Evolutionary conservation across 495 filamentous ascomycete genomes (phyloP).

Genomic region (Staphylotrichum longicolle): DNA sequence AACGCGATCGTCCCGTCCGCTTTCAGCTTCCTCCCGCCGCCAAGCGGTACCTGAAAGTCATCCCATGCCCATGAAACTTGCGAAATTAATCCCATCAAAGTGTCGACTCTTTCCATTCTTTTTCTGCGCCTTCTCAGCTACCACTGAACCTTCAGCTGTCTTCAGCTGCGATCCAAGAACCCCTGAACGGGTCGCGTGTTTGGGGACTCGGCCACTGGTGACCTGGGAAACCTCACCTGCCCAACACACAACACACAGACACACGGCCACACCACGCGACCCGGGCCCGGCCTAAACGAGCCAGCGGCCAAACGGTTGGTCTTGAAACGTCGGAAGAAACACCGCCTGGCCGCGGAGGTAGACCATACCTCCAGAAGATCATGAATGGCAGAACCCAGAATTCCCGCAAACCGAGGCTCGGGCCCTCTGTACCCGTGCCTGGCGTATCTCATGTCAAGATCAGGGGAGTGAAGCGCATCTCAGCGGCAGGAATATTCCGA

Average conservation of each 20-base stretch:
- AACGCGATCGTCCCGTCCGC: not conserved
- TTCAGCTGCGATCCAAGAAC: not conserved
- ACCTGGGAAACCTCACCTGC: too few relatives aligned
- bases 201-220: not conserved
- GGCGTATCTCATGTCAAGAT: too few relatives aligned
- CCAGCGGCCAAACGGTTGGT: not conserved
- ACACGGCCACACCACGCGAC: too few relatives aligned
- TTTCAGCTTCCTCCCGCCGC: not conserved
- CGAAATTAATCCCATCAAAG: not conserved
- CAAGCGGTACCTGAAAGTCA: not conserved
- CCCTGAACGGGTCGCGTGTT: not conserved
- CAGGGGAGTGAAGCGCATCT: too few relatives aligned
- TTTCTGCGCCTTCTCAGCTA: not conserved
- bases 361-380: not conserved
- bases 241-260: too few relatives aligned
- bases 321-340: constrained; percentile 4
- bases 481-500: too few relatives aligned
- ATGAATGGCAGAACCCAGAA: not conserved
- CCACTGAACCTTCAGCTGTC: not conserved
- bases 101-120: not conserved
- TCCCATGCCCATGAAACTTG: too few relatives aligned
- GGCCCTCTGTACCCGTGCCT: not conserved
- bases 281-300: not conserved
- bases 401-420: constrained; percentile 5
- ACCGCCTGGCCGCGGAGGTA: not conserved